Conservation (phyloP, 805 yeast genomes). For the Saturnispora hagleri region DNA sequence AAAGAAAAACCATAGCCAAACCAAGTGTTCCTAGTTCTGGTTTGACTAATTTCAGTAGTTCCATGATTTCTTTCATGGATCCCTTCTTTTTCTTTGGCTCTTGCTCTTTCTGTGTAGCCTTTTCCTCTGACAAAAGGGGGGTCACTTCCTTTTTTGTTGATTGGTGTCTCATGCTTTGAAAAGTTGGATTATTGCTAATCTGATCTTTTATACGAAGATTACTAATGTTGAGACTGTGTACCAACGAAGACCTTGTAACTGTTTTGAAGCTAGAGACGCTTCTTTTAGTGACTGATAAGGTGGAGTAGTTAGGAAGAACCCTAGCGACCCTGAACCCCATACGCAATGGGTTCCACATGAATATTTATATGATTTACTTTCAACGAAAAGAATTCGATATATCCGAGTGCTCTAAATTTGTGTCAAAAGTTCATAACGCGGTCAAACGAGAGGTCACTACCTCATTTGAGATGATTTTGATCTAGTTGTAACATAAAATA, state of each 20-base stretch:
- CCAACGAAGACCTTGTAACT: background rate
- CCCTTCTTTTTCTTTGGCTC: constrained; percentile 14
- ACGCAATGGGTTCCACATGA: constrained; percentile 2
- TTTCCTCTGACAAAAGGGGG: background rate
- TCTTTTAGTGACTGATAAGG: background rate
- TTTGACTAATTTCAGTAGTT: constrained; percentile 47
- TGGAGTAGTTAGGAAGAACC: background rate
- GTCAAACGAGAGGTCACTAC: background rate
- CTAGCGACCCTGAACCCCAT: background rate
- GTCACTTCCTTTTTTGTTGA: background rate
- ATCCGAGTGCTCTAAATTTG: constrained; percentile 2
- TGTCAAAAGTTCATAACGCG: background rate
- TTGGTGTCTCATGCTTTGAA: constrained; percentile 2
- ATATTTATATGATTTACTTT: background rate
- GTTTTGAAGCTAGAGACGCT: background rate
- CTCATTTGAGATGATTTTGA: background rate
- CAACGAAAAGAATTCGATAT: constrained; percentile 3
- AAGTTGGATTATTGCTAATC: background rate
- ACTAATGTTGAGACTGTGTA: constrained; percentile 1
- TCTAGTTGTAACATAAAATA: background rate
- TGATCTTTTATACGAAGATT: background rate
- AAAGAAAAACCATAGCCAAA: constrained; percentile 54
- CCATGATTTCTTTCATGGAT: constrained; percentile 30
- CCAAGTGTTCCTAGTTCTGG: constrained; percentile 47
- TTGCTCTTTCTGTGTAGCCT: background rate